These are phyloP conservation scores for Collybiopsis luxurians DNA, from an alignment of 768 basidiomycete species.

Conservation along the genomic window DNA sequence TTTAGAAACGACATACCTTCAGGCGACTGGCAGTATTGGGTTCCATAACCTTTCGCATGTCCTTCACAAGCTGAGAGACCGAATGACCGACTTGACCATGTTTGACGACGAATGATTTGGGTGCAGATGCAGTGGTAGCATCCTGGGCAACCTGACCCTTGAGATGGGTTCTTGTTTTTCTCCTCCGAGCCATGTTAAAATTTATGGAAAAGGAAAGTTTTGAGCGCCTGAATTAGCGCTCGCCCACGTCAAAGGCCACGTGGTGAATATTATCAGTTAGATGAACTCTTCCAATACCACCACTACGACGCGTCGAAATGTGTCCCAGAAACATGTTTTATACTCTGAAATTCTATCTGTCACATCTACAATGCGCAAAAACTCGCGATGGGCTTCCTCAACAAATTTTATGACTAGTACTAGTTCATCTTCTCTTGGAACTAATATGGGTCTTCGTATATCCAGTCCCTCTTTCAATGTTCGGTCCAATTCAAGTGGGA, in stretches of 20 bases:
- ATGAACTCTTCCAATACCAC: conserved; percentile 1
- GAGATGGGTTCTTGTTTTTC: conserved; percentile 81
- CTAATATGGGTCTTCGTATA: conserved; percentile 70
- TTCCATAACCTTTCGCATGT: conserved; percentile 95
- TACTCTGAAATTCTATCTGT: conserved; percentile 90
- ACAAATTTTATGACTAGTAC: conserved; percentile 53
- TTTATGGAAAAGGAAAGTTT: too few relatives aligned
- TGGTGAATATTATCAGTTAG: too few relatives aligned
- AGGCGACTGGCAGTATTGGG: conserved; percentile 94
- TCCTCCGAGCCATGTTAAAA: conserved; percentile 62
- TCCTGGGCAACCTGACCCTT: conserved; percentile 47
- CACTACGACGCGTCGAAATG: conserved; percentile 24
- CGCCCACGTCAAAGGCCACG: too few relatives aligned
- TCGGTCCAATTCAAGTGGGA: conserved; percentile 46
- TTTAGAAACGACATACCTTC: conserved; percentile 47
- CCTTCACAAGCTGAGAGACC: conserved; percentile 84
- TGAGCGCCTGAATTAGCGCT: too few relatives aligned
- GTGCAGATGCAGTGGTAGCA: conserved; percentile 37
- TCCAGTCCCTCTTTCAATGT: conserved; percentile 44
- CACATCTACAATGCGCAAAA: conserved; percentile 95
- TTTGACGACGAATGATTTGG: conserved; percentile 96
- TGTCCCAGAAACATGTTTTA: conserved; percentile 75
- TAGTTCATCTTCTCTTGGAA: conserved; percentile 67
- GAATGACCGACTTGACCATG: conserved; percentile 91
- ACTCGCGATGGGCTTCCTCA: conserved; percentile 91